Base-by-base conservation (phyloP, 2,329 filamentous ascomycete species). In the Alternaria metachromatica region DNA sequence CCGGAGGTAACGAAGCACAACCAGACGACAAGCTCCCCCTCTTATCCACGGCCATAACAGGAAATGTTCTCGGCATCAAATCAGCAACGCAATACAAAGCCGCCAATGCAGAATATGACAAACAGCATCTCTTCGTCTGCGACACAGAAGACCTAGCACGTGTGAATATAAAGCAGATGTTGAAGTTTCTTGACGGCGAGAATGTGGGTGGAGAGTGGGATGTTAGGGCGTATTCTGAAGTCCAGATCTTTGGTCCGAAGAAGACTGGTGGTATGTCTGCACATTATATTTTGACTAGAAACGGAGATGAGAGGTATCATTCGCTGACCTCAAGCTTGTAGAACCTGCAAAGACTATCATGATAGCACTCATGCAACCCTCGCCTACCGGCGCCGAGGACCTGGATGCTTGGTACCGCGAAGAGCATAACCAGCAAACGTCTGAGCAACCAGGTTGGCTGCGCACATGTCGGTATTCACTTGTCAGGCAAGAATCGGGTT, bases 371-470 rank as follows among this genome's bases (percentile, higher is more conserved):
- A 75, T 79, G 69, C 68, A 77, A 41, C 73, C 75, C 3, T 20
- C 56, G 5, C 51, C 66, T 5, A 70, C 68, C 7, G 67, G 68
- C 3, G 75, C 71, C 15, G 60, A 43, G 5, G 72, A 78, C 9
- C 60, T 78, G 6, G 74, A 77, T 30, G 65, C 65, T 6, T 77
- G 76, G 75, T 78, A 78, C 48, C 64, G 73, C 6, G 62, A 76
- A 23, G 76, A 79, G 45, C 75, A 78, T 48, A 76, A 78, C 13
- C 62, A 76, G 51, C 73, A 78, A 43, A 77, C 78, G 71, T 74
- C 71, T 5, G 58, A 72, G 41, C 62, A 79, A 57, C 72, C 72
- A 2, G 74, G 72, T 5, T 76, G 69, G 66, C 65, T 66, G 20
- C 72, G 75, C 4, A 73, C 75, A 5, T 69, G 65, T 15, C 71